Evolutionary conservation across 768 basidiomycete genomes (phyloP).

Genomic region (Podaxis sp.): DNA sequence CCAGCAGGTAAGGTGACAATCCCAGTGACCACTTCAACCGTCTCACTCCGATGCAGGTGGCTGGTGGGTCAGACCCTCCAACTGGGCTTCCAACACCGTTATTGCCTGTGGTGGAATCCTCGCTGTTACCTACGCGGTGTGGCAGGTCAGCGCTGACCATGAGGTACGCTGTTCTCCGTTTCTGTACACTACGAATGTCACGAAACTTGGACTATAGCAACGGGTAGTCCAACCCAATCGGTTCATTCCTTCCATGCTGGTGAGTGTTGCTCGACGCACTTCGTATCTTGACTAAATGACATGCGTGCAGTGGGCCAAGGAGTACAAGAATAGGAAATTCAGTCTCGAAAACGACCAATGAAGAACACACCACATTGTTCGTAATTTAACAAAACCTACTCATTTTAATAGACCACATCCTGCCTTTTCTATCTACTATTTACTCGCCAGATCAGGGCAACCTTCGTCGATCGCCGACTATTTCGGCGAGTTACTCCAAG

Average conservation of each 20-base stretch:
- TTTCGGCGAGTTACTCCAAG: not conserved
- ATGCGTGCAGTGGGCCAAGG: slow-evolving; percentile 32
- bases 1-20: slow-evolving; percentile 64
- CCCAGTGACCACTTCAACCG: slow-evolving; percentile 1
- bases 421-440: not conserved
- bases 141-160: slow-evolving; percentile 70
- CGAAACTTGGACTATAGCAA: slow-evolving; percentile 34
- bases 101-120: slow-evolving; percentile 70
- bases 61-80: slow-evolving; percentile 92
- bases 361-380: not conserved
- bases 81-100: slow-evolving; percentile 86
- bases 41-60: slow-evolving; percentile 59
- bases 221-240: slow-evolving; percentile 59
- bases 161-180: slow-evolving; percentile 55
- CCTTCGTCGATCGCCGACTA: not conserved
- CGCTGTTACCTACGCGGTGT: slow-evolving; percentile 60
- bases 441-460: not conserved
- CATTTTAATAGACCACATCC: not conserved
- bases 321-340: slow-evolving; percentile 24
- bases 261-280: slow-evolving; percentile 31
- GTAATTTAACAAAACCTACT: not conserved
- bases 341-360: slow-evolving; percentile 2
- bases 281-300: not conserved
- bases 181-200: not conserved
- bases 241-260: slow-evolving; percentile 79